These are phyloP conservation scores for Phialocephala subalpina DNA, from an alignment of 2,329 filamentous ascomycete genomes.

Conservation along the genomic window DNA sequence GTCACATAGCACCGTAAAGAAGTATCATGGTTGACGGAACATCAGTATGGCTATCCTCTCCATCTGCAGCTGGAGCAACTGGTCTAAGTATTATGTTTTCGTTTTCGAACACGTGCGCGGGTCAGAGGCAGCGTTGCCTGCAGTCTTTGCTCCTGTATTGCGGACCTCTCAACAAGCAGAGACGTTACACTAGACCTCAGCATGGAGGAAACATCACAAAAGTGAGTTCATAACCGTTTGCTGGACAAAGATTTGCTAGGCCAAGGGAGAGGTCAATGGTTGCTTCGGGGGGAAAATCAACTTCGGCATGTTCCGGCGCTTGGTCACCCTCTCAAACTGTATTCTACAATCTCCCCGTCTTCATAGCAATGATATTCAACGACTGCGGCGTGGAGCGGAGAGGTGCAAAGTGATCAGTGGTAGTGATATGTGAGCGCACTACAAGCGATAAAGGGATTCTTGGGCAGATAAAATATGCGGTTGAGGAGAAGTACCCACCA, in stretches of 20 bases:
- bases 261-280: conserved; percentile 17
- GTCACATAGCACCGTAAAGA: neutral
- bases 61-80: neutral
- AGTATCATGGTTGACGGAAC: neutral
- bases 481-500: conserved; percentile 31
- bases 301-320: conserved; percentile 35
- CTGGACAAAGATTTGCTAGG: conserved; percentile 14
- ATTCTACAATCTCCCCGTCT: conserved; percentile 31
- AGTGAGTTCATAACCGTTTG: conserved; percentile 10
- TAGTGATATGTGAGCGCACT: conserved; percentile 39
- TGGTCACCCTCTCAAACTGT: conserved; percentile 29
- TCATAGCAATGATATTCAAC: conserved; percentile 43
- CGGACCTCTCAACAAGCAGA: neutral
- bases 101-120: neutral
- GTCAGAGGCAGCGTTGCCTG: neutral
- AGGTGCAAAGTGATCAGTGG: conserved; percentile 31
- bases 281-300: conserved; percentile 19
- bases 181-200: neutral
- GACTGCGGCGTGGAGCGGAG: conserved; percentile 33
- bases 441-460: conserved; percentile 28
- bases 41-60: neutral
- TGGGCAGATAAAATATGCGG: conserved; percentile 33
- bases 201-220: neutral
- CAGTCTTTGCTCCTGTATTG: neutral
- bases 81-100: neutral